Evolutionary conservation across 768 basidiomycete genomes (phyloP), one percentile per base, ranked within the genome.

Genomic region (Psilocybe subaeruginosa): DNA sequence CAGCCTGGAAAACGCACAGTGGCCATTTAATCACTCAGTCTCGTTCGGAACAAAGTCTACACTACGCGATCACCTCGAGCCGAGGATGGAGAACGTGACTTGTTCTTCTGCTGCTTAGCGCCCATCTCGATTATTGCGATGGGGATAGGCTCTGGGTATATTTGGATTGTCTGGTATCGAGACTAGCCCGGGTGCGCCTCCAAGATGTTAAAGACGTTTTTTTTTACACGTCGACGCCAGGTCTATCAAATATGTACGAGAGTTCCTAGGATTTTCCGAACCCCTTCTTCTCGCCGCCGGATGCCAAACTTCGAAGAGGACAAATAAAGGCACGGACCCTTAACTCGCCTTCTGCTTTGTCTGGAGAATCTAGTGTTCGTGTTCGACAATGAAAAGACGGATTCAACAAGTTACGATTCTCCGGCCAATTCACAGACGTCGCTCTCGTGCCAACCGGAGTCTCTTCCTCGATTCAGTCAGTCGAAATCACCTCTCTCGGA

Each of bases 151-250:
- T 23, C 23, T 23, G 23, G 23, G 23, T 23, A 23, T 23, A 23
- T 23, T 23, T 23, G 23, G 23, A 23, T 23, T 70, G 1, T 61
- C 59, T 0, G 68, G 70, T 49, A 55, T 72, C 23, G 61, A 65
- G 33, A 62, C 64, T 9, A 72, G 58, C 65, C n/a, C 43, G 61
- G 6, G 31, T 50, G 7, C 56, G 75, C 17, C 62, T 71, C 6
- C 53, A 64, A 3, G 66, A 65, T 27, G 19, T 56, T n/a, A 64
- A 70, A n/a, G 46, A 67, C 19, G 62, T 1, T 61, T 82, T 1
- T 83, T 82, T 68, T 71, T 84, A 54, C 83, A 84, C 48, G 77
- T 84, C 48, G 76, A 76, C 50, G 64, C 66, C 8, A 62, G 51
- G n/a, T 65, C 65, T 35, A 64, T 69, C 35, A 65, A 62, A 39